Evolutionary conservation across 805 yeast species (phyloP).

Genomic region (Candida ficus): DNA sequence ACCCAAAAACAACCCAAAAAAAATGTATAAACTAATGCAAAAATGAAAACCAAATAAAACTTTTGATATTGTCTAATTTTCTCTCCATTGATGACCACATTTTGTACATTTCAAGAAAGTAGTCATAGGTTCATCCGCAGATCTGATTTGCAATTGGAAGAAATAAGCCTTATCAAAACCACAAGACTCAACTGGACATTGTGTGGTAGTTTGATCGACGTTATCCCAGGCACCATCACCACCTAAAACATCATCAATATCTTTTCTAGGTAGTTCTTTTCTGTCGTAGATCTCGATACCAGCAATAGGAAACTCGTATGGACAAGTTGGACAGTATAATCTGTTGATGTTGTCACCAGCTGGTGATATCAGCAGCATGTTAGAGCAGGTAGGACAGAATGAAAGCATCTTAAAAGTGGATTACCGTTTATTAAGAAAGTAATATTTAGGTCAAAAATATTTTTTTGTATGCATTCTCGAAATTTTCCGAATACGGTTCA

Average conservation of each 20-base stretch:
- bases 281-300: constrained; percentile 85
- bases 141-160: constrained; percentile 93
- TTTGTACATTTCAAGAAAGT: constrained; percentile 93
- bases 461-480: background rate
- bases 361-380: constrained; percentile 74
- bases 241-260: constrained; percentile 94
- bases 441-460: background rate
- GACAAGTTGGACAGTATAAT: constrained; percentile 89
- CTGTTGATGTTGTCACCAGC: constrained; percentile 56
- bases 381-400: constrained; percentile 92
- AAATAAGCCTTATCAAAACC: constrained; percentile 90
- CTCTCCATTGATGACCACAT: constrained; percentile 96
- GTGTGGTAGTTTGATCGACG: constrained; percentile 91
- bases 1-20: too few relatives aligned
- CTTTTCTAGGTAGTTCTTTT: constrained; percentile 75
- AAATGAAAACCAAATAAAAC: too few relatives aligned
- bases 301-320: constrained; percentile 85
- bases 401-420: constrained; percentile 57
- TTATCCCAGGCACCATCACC: constrained; percentile 99
- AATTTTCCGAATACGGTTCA: background rate
- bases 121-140: constrained; percentile 99
- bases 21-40: too few relatives aligned
- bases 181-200: constrained; percentile 86
- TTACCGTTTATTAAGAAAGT: too few relatives aligned
- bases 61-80: constrained; percentile 54